Evolutionary conservation across 2,329 filamentous ascomycete species (phyloP), one percentile per base, ranked within the genome.

Genomic region (Hirsutella thompsonii): DNA sequence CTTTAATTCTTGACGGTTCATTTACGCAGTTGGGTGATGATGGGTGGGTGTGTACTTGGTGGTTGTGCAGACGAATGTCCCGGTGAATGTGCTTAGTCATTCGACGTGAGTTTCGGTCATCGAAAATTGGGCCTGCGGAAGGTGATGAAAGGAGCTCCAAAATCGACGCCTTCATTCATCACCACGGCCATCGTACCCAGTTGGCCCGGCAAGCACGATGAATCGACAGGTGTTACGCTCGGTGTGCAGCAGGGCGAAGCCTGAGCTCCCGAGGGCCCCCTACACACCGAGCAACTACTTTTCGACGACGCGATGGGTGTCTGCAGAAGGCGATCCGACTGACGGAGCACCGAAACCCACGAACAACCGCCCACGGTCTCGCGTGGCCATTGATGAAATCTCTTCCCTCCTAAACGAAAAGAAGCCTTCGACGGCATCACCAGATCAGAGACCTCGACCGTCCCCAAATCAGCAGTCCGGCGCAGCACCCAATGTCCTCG

Each of bases 171-270:
- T 11, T 26, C 11, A 6, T 26, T 11, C 11, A 26, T 26, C 23
- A 11, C n/a, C n/a, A n/a, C n/a, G 11, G 11, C 23, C 6, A 26
- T 6, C 23, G 23, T 6, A 26, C 11, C 23, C 6, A 26, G n/a
- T 11, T 6, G 23, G 23, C 23, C 23, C 23, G 14, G n/a, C 20
- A n/a, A 18, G 49, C 48, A 56, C 45, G 45, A 64, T 64, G 61
- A 57, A 60, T 42, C 54, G 56, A 33, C 59, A 61, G 49, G 54
- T 55, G 33, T 53, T 66, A 40, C 61, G 61, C 51, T 63, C 61
- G 48, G 54, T 55, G 38, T 58, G 55, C 47, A 49, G 49, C 44
- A 59, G 59, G 40, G 53, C 59, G 46, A 54, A 55, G 50, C 56
- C 57, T 23, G 58, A 62, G 47, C 46, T 58, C 35, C 47, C 54